phyloP scores from a whole-genome alignment of 768 basidiomycete genomes.

The Aureoboletus auriporus region DNA sequence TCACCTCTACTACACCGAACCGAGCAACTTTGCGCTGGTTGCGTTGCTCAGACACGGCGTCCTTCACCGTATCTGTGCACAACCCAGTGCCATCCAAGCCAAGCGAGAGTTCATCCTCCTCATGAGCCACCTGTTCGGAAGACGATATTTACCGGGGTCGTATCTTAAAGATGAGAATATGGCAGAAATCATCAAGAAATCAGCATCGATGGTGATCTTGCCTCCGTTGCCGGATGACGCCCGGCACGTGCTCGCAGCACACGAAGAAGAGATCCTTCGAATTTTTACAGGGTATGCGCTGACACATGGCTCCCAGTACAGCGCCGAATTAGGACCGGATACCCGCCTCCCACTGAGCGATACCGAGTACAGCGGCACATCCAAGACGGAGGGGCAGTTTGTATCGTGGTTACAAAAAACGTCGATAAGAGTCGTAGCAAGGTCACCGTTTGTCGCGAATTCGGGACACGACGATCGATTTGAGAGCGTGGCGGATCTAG shows the following conservation, averaged over 20 bases:
- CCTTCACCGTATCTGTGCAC: constrained; percentile 52
- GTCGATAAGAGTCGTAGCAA: constrained; percentile 36
- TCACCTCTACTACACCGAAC: constrained; percentile 62
- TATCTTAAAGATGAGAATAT: constrained; percentile 37
- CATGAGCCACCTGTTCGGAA: constrained; percentile 63
- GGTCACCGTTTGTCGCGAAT: constrained; percentile 63
- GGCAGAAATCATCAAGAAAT: constrained; percentile 35
- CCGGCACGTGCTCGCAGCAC: constrained; percentile 37
- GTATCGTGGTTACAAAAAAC: constrained; percentile 34
- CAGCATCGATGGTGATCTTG: constrained; percentile 55
- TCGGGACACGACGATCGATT: constrained; percentile 64
- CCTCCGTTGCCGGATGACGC: constrained; percentile 44
- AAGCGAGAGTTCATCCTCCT: constrained; percentile 49
- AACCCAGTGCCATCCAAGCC: constrained; percentile 36
- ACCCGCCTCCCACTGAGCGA: constrained; percentile 47
- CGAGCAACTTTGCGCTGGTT: constrained; percentile 65
- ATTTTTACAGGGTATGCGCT: constrained; percentile 56
- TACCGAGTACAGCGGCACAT: constrained; percentile 17
- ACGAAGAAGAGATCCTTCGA: constrained; percentile 46
- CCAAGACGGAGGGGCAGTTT: constrained; percentile 25
- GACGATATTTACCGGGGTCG: constrained; percentile 47
- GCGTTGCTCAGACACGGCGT: constrained; percentile 53
- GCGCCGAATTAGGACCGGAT: constrained; percentile 39
- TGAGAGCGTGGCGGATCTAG: constrained; percentile 46
- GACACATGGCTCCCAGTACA: constrained; percentile 42